A percentile compares a stretch with the other conserved stretches of the same genome.
phyloP scores from a whole-genome alignment of 2,329 filamentous ascomycete species.

The Tolypocladium inflatum region DNA sequence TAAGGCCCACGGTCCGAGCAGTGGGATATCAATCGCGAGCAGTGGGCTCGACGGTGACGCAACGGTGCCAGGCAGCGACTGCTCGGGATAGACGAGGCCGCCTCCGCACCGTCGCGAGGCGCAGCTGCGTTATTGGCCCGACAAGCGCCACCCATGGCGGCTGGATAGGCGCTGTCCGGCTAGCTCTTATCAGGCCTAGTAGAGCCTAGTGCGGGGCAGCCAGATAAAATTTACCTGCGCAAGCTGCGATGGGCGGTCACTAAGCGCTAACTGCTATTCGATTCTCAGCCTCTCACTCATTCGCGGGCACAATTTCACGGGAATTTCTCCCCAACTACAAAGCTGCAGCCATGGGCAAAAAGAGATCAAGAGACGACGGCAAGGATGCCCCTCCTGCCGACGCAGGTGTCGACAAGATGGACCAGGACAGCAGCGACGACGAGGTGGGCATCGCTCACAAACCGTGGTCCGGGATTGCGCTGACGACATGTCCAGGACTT shows the following conservation, averaged over 20 bases:
- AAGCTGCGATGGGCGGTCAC: background rate
- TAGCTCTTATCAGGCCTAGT: constrained; percentile 17
- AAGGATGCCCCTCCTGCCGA: constrained; percentile 28
- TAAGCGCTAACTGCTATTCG: background rate
- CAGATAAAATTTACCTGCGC: constrained; percentile 21
- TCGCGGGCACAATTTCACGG: background rate
- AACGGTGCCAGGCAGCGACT: background rate
- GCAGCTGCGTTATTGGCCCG: constrained; percentile 2
- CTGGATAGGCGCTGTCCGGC: background rate
- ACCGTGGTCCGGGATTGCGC: background rate
- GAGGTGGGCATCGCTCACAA: constrained; percentile 29
- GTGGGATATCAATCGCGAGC: background rate
- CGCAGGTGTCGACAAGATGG: constrained; percentile 38
- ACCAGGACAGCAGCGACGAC: constrained; percentile 42
- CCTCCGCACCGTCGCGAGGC: background rate
- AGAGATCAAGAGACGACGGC: constrained; percentile 38
- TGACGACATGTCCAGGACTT: constrained; percentile 52
- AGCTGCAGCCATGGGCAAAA: constrained; percentile 33
- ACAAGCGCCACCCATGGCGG: constrained; percentile 13
- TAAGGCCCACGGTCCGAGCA: background rate
- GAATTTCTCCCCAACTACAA: background rate
- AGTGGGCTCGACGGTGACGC: background rate
- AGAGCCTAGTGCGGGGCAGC: constrained; percentile 31
- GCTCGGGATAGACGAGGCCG: background rate
- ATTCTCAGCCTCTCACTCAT: background rate